Conservation (phyloP, 2,329 filamentous ascomycete species). For the Monosporascus sp. region DNA sequence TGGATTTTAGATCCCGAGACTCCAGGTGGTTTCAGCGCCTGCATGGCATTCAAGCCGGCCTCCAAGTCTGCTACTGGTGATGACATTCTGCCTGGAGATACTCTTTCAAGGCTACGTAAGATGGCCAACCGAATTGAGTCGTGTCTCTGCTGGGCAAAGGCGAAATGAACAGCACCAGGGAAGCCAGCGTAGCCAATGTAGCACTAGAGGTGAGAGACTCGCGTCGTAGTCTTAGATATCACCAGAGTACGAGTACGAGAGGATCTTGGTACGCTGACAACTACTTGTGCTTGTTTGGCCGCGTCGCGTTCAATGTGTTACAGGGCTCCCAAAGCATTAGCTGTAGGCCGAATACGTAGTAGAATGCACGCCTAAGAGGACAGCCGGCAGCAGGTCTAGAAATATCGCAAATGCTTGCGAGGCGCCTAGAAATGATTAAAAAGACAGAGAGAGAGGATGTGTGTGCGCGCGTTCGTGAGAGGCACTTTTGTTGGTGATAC, state of each 20-base stretch:
- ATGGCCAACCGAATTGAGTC: conserved; percentile 4
- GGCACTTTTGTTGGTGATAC: neutral
- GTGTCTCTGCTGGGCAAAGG: conserved; percentile 3
- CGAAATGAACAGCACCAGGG: conserved; percentile 7
- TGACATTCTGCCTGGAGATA: conserved; percentile 51
- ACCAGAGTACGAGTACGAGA: neutral
- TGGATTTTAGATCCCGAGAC: conserved; percentile 90
- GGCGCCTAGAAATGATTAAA: neutral
- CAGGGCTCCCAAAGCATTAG: neutral
- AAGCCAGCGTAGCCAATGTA: conserved; percentile 8
- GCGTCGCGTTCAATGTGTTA: neutral
- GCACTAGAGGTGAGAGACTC: neutral
- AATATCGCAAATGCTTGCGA: neutral
- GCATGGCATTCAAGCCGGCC: conserved; percentile 84
- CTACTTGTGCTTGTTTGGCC: neutral
- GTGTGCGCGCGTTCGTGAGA: neutral
- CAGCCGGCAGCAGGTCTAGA: neutral
- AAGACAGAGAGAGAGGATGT: neutral
- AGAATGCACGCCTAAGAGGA: neutral
- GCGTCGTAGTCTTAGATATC: neutral
- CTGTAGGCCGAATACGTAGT: neutral
- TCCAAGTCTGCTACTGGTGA: conserved; percentile 89
- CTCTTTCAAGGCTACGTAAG: conserved; percentile 8
- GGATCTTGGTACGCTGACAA: neutral
- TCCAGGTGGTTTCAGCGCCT: conserved; percentile 84